A percentile compares a stretch with the other conserved stretches of the same genome.
phyloP scores from a whole-genome alignment of 306 rosid genomes.

The Trichosanthes truncata region DNA sequence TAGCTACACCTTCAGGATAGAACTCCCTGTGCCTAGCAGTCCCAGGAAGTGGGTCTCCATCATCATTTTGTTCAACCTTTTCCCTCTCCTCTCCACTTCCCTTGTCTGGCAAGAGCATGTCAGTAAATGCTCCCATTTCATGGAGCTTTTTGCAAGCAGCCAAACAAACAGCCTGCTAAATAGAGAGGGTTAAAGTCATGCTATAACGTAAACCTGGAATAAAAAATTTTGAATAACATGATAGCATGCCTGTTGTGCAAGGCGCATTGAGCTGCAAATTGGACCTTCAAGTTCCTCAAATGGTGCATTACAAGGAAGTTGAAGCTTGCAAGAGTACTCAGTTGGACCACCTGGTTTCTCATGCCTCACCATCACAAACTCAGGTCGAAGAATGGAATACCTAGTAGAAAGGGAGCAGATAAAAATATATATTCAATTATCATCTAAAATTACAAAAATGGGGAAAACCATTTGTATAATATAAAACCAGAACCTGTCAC shows the following conservation, averaged over 20 bases:
- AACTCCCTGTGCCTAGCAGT: conserved; percentile 99
- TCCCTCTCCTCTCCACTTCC: conserved; percentile 98
- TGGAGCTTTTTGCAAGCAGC: conserved; percentile 98
- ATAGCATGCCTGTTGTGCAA: conserved; percentile 81
- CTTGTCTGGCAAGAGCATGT: conserved; percentile 98
- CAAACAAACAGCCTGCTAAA: conserved; percentile 89
- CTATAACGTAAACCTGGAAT: neutral
- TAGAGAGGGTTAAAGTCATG: conserved; percentile 18
- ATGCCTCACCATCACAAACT: conserved; percentile 90
- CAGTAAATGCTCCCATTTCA: conserved; percentile 99
- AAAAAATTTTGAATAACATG: neutral
- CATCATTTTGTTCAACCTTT: conserved; percentile 70
- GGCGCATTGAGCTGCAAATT: conserved; percentile 87
- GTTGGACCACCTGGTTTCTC: conserved; percentile 75
- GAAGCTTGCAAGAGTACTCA: conserved; percentile 98
- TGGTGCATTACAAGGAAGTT: conserved; percentile 97
- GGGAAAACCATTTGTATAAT: neutral
- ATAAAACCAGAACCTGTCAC: conserved; percentile 65
- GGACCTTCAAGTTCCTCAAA: conserved; percentile 98
- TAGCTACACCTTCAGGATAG: conserved; percentile 98
- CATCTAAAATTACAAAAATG: neutral
- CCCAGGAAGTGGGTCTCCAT: conserved; percentile 96
- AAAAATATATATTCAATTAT: neutral
- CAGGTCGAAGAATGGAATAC: conserved; percentile 96
- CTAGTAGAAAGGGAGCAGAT: conserved; percentile 19